Percentiles rank a stretch among this genome's conserved stretches.
These are phyloP conservation scores for Starmerella potacharoeniae DNA, from an alignment of 805 yeast species.

Conservation along the genomic window DNA sequence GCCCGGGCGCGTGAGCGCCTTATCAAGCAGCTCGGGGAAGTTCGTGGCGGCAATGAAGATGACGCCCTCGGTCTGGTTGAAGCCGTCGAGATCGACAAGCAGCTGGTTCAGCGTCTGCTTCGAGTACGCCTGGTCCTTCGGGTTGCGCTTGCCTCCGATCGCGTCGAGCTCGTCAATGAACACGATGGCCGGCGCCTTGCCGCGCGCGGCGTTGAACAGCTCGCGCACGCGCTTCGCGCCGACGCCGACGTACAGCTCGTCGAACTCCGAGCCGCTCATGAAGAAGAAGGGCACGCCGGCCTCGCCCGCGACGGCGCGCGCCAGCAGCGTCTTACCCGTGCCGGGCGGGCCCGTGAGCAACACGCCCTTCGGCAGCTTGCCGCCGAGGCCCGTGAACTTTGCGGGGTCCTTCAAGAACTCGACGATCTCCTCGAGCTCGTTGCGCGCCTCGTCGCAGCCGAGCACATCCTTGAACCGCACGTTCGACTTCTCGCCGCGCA, in stretches of 20 bases:
- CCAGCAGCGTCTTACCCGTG: slow-evolving; percentile 93
- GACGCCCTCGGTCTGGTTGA: slow-evolving; percentile 79
- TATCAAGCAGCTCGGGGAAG: slow-evolving; percentile 93
- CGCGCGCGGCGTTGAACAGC: slow-evolving; percentile 82
- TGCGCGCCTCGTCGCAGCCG: slow-evolving; percentile 97
- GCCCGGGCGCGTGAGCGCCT: slow-evolving; percentile 96
- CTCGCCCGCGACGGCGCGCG: slow-evolving; percentile 97
- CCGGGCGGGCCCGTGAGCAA: slow-evolving; percentile 97
- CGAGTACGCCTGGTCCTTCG: slow-evolving; percentile 96
- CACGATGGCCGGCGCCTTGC: slow-evolving; percentile 91
- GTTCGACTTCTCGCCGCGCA: slow-evolving; percentile 74
- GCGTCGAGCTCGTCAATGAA: slow-evolving; percentile 98
- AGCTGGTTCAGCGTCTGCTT: slow-evolving; percentile 94
- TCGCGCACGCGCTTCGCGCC: slow-evolving; percentile 98
- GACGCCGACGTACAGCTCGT: slow-evolving; percentile 95
- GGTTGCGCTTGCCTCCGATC: slow-evolving; percentile 94
- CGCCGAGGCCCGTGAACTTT: slow-evolving; percentile 92
- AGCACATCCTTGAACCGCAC: slow-evolving; percentile 88
- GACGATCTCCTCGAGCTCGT: slow-evolving; percentile 95
- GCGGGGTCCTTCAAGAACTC: slow-evolving; percentile 94
- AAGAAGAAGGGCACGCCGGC: slow-evolving; percentile 98
- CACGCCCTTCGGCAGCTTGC: slow-evolving; percentile 95
- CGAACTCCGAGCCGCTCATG: slow-evolving; percentile 98
- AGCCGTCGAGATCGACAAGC: slow-evolving; percentile 89
- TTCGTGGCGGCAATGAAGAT: slow-evolving; percentile 97